These are phyloP conservation scores for Saccharomyces eubayanus DNA, from an alignment of 805 yeast species.

Conservation along the genomic window DNA sequence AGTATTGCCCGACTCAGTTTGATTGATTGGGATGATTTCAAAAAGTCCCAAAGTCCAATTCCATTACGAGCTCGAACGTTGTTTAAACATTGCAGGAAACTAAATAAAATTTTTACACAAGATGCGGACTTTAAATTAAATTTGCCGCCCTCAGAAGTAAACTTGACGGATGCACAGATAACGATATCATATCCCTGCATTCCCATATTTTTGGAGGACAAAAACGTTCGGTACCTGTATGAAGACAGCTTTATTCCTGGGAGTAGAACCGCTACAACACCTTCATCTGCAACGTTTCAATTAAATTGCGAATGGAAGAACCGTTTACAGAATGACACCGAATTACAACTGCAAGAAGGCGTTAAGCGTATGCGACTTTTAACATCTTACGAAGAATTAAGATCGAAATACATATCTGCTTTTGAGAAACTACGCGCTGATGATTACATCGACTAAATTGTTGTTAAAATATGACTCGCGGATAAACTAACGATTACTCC, in stretches of 20 bases:
- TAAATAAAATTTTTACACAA: background rate
- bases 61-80: background rate
- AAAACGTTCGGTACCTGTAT: background rate
- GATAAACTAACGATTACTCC: background rate
- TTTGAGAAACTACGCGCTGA: background rate
- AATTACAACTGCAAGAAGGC: background rate
- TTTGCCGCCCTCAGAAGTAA: background rate
- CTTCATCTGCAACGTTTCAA: background rate
- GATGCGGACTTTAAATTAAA: background rate
- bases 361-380: background rate
- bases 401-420: background rate
- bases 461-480: background rate
- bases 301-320: background rate
- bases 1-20: background rate
- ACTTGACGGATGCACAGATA: background rate
- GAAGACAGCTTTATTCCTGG: background rate
- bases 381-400: background rate
- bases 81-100: background rate
- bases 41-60: background rate
- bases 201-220: background rate
- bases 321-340: background rate
- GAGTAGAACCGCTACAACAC: background rate
- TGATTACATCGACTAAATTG: background rate
- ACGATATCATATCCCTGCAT: background rate
- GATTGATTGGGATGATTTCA: background rate